A percentile compares a stretch with the other conserved stretches of the same genome.
Evolutionary conservation across 805 yeast species (phyloP).

Genomic region (Myxozyma vanderwaltii): DNA sequence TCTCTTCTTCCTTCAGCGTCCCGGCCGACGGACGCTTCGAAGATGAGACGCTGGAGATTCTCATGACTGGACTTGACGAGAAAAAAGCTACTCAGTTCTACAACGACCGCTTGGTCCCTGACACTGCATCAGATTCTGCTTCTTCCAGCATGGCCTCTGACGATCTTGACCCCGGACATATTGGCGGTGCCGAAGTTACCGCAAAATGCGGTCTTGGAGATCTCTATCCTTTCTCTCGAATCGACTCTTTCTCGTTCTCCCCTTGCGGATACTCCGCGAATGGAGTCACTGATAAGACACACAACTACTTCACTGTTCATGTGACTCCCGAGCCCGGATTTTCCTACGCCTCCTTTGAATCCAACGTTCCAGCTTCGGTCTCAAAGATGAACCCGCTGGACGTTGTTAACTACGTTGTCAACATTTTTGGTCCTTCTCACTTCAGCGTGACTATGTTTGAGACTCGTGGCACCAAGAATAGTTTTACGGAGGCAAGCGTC

Average conservation of each 20-base stretch:
- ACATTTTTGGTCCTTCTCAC: conserved; percentile 70
- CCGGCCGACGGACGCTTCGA: conserved; percentile 29
- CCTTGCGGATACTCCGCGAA: conserved; percentile 97
- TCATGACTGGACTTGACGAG: conserved; percentile 82
- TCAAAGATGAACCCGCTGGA: conserved; percentile 40
- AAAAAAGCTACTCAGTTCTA: conserved; percentile 60
- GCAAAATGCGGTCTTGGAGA: conserved; percentile 60
- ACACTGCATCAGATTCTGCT: conserved; percentile 38
- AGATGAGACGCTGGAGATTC: conserved; percentile 81
- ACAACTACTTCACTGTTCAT: conserved; percentile 78
- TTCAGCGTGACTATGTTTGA: conserved; percentile 64
- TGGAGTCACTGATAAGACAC: conserved; percentile 59
- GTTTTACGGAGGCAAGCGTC: conserved; percentile 13
- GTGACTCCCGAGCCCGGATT: conserved; percentile 93
- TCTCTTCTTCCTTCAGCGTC: background rate
- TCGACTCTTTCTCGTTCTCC: conserved; percentile 85
- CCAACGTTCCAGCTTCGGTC: conserved; percentile 62
- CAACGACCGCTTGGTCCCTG: conserved; percentile 52
- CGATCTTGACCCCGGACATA: conserved; percentile 73
- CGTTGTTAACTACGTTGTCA: conserved; percentile 62
- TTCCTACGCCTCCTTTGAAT: conserved; percentile 95
- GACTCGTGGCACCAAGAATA: conserved; percentile 37
- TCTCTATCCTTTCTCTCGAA: conserved; percentile 51
- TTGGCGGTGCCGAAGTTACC: conserved; percentile 71
- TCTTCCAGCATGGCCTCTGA: conserved; percentile 40